phyloP scores from a whole-genome alignment of 371 early-diverging fungal genomes.

The Mortierella sp. region DNA sequence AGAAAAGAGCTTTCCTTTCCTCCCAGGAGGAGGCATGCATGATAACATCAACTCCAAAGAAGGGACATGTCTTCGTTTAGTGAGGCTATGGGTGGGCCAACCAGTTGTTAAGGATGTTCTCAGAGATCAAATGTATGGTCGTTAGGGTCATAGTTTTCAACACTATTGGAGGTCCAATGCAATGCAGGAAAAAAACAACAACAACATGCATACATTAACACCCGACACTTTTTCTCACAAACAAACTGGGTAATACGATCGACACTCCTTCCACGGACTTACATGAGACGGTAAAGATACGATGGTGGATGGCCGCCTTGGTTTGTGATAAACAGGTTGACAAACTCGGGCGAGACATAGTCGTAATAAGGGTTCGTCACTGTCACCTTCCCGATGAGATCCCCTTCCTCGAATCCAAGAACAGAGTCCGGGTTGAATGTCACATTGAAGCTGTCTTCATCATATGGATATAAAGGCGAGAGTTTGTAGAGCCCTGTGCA shows the following conservation, averaged over 20 bases:
- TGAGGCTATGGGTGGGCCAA: not conserved
- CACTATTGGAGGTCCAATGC: conserved; percentile 16
- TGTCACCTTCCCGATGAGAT: conserved; percentile 81
- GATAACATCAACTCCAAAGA: not conserved
- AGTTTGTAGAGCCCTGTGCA: conserved; percentile 47
- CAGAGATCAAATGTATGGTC: conserved; percentile 39
- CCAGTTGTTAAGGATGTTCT: not conserved
- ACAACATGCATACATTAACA: not conserved
- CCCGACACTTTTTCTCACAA: not conserved
- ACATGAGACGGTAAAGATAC: conserved; percentile 80
- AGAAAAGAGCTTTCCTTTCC: too few species aligned
- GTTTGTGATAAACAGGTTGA: conserved; percentile 92
- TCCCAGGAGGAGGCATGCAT: too few species aligned
- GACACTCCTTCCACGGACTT: conserved; percentile 19
- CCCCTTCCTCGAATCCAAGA: conserved; percentile 80
- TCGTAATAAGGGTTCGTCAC: conserved; percentile 89
- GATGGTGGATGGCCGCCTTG: conserved; percentile 83
- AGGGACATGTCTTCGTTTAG: not conserved
- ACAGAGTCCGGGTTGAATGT: conserved; percentile 84
- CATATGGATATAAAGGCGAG: conserved; percentile 85
- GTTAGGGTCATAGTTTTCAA: conserved; percentile 43
- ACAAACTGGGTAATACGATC: not conserved
- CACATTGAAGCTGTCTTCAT: conserved; percentile 84
- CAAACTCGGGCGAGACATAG: conserved; percentile 89
- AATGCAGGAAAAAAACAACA: not conserved